Base-by-base conservation (phyloP, 495 filamentous ascomycete species). In the Hypoxylon trugodes region DNA sequence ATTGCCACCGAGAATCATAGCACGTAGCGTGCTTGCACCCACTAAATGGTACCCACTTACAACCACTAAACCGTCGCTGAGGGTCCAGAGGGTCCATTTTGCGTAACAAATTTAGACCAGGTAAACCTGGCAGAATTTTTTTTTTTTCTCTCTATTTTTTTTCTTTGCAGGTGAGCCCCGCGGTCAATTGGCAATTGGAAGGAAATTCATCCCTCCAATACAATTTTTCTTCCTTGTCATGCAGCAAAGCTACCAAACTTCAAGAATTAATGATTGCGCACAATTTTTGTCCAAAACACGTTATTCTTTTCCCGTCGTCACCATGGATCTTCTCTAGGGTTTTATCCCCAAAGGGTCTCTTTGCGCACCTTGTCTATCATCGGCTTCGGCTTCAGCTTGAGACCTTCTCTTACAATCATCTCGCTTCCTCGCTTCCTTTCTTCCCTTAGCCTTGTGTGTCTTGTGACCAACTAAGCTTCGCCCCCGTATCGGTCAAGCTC, bases 261-360 rank as follows among this genome's bases (percentile, higher is more conserved):
- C 28, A 45, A 60, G 43, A 30, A 49, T 48, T 36, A 35, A 33
- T 32, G 28, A 60, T 60, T 42, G 45, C 56, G 62, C 62, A 66
- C 62, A 66, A 38, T 53, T 59, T 46, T 46, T 19, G 15, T 43
- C 49, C 15, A 69, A 63, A 65, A 58, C 41, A 61, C 59, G 59
- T 46, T 56, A 57, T 50, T 49, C 13, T 26, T 19, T 24, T 41
- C 54, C 60, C n/a, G n/a, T n/a, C n/a, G n/a, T 66, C 67, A 56
- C 9, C 48, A 72, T 72, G 70, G 56, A 68, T 55, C 63, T 64
- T 61, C 70, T 72, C 49, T 72, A 66, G 50, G 43, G 49, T 36
- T 54, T 32, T 21, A n/a, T n/a, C n/a, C n/a, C 22, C 25, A 24
- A 5, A 37, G 16, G 61, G 49, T 59, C 37, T 33, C 33, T 24